Evolutionary conservation across 495 filamentous ascomycete species (phyloP), one percentile per base, ranked within the genome.

Genomic region (Aspergillus nanangensis): DNA sequence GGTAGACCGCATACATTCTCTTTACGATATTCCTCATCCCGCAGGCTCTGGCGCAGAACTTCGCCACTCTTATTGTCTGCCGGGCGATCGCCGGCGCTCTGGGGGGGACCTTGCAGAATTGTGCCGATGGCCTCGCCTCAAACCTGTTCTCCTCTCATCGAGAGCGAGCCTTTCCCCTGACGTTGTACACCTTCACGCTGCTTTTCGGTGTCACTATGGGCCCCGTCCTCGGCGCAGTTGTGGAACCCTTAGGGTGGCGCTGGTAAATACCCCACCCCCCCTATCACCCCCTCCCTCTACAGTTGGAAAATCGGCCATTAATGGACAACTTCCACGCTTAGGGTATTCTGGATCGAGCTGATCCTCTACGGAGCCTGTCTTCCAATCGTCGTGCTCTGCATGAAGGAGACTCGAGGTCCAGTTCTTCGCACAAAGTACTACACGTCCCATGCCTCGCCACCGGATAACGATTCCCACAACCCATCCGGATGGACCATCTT

Each of bases 11-110:
- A 39, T 50, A 44, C 25, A 31, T 38, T 13, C 41, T 44, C 18
- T 51, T 55, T 17, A 46, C 47, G 19, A 47, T 53, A 27, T 58
- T 58, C 36, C 35, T 55, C 18, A 50, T 58, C 9, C 56, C 56
- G 0, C 56, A 58, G n/a, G 51, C 48, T 9, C n/a, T 58, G 18
- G 56, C 56, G 0, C 45, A 42, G 13, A 58, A 55, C 22, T 58
- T 55, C 5, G 51, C 56, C 18, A 58, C 56, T 1, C 32, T 58
- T 1, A 43, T 58, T 1, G 51, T 47, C 24, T 46, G 44, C 13
- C 51, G 56, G 0, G 53, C 45, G 8, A 47, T 58, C 17, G 51
- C 56, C 3, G 56, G 56, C 9, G 51, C 47, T n/a, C 45, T 50
- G 21, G 47, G 47, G 24, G 47, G 47, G 10, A 50, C 47, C 0